Evolutionary conservation across 176 grass and related monocot genomes (phyloP), one percentile per base, ranked within the genome.

Genomic region (Eragrostis nindensis): DNA sequence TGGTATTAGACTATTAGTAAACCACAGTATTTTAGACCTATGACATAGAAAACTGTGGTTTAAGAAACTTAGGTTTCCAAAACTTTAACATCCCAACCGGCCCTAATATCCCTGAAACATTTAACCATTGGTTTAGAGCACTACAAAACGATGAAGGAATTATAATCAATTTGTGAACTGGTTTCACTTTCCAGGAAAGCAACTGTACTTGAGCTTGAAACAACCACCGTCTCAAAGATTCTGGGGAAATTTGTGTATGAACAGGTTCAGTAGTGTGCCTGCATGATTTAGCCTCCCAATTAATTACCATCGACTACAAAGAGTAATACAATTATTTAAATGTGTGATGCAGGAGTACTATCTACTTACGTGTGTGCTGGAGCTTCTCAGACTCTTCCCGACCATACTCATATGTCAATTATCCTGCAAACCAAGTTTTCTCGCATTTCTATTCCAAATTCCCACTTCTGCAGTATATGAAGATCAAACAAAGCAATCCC

Each of bases 211-310:
- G 95, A 98, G 88, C 32, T 93, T 0, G 92, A 95, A 86, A 98
- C 95, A 48, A 89, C 84, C 11, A 93, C 84, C 32, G 75, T 73
- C 73, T 89, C 70, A 93, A 84, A 86, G 81, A 93, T 40, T 91
- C 95, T 66, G 92, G 92, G 15, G 92, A 98, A 87, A 71, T 32
- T 67, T 98, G 76, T 98, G 95, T 81, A 98, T 95, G 88, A 98
- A 93, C 80, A 92, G 95, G 95, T 98, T n/a, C 32, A 38, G 73
- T 87, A 65, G 43, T 30, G 64, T 82, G 6, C 27, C 65, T 29
- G 11, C 55, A 71, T 49, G 19, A 36, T 82, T 61, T 0, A 47
- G 27, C 42, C 59, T 71, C n/a, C 56, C 66, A 59, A 10, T 48
- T 29, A 8, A 13, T 40, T 44, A 66, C 24, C 18, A 63, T 61